Conservation (phyloP, 176 grass and related monocot species). For the Ensete ventricosum region DNA sequence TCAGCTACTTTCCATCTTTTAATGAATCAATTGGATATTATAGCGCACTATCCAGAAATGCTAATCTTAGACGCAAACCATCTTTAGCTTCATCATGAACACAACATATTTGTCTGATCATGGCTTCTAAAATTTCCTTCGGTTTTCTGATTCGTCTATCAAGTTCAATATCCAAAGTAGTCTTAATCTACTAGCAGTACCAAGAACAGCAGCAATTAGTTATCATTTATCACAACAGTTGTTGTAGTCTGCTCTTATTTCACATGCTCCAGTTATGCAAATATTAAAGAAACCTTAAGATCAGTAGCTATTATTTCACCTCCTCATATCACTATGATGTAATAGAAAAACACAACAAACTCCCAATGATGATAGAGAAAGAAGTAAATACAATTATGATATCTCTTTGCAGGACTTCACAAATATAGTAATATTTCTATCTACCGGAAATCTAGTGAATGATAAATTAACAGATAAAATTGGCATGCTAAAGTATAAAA, state of each 20-base stretch:
- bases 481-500: background rate
- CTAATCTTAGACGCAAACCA: too few relatives aligned
- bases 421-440: background rate
- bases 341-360: constrained; percentile 1
- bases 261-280: background rate
- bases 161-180: background rate
- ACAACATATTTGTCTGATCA: background rate
- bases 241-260: too few relatives aligned
- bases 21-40: too few relatives aligned
- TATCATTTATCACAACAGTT: background rate
- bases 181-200: background rate
- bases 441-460: background rate
- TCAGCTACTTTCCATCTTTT: constrained; percentile 8
- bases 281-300: too few relatives aligned
- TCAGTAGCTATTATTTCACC: background rate
- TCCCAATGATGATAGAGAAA: too few relatives aligned
- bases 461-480: background rate
- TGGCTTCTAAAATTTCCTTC: background rate
- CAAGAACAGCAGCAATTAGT: background rate
- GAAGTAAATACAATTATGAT: background rate
- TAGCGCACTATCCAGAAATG: too few relatives aligned
- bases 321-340: background rate
- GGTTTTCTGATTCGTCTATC: background rate
- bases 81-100: background rate
- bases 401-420: background rate